phyloP scores from a whole-genome alignment of 164 flowering plant species.

The Tetracentron sinense region DNA sequence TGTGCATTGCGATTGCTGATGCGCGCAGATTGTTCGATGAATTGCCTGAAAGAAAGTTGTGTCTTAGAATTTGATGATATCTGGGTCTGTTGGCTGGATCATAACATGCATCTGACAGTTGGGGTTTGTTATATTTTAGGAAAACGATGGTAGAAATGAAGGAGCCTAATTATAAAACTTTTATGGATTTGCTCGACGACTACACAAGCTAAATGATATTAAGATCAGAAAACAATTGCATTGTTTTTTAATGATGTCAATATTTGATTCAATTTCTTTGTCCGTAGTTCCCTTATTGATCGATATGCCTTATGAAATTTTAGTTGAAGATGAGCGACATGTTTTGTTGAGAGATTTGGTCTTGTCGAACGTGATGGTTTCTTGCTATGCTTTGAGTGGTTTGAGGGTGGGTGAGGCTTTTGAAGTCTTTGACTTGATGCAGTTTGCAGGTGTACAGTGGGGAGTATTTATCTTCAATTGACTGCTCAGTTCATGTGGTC shows the following conservation, averaged over 20 bases:
- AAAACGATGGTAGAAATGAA: conserved; percentile 44
- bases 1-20: conserved; percentile 27
- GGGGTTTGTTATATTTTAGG: conserved; percentile 42
- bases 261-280: conserved; percentile 32
- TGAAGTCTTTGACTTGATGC: conserved; percentile 40
- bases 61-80: conserved; percentile 54
- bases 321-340: conserved; percentile 37
- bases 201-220: conserved; percentile 27
- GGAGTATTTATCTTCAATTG: conserved; percentile 54
- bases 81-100: conserved; percentile 26
- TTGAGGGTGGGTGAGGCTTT: conserved; percentile 35
- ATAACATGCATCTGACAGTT: background rate
- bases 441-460: conserved; percentile 29
- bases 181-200: conserved; percentile 35
- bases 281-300: conserved; percentile 42
- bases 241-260: conserved; percentile 36
- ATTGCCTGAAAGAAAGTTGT: conserved; percentile 51
- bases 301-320: conserved; percentile 47
- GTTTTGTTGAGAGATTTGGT: conserved; percentile 48
- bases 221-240: conserved; percentile 47
- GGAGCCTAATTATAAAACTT: conserved; percentile 43
- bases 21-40: conserved; percentile 49
- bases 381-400: conserved; percentile 45
- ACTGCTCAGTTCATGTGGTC: conserved; percentile 39
- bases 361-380: conserved; percentile 64